Evolutionary conservation across 306 rosid species (phyloP), one percentile per base, ranked within the genome.

Genomic region (Datisca glomerata): DNA sequence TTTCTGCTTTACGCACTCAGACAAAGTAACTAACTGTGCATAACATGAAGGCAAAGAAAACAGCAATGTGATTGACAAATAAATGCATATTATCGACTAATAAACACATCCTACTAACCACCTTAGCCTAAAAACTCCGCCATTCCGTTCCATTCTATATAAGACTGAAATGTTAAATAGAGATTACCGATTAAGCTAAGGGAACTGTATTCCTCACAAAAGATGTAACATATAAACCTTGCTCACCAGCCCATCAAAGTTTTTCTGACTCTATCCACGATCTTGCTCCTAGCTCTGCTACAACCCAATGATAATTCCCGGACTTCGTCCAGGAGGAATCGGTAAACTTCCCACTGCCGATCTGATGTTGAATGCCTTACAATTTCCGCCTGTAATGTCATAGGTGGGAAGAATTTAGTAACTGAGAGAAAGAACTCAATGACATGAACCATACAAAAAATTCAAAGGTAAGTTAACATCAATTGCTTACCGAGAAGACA

Each of bases 281-380:
- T 71, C 71, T 69, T 68, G 60, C 67, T 61, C 59, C 87, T 80
- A 21, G 87, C 69, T 71, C 55, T 52, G 40, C 55, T 54, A 67
- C 75, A 66, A 18, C 45, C 72, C 60, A 80, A 55, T 0, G 75
- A 84, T 59, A 85, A 69, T 38, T 71, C 93, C 2, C 59, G 32
- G 42, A 63, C 67, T 47, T 85, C 96, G 6, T 80, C 79, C 75
- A 85, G 51, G 59, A 80, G 72, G 67, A 85, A 74, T 60, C 87
- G 61, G 76, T 85, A 85, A 1, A 80, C 85, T 68, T 85, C 93
- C 96, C 93, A 85, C 64, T 85, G 87, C 33, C 79, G 83, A 45
- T 59, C 74, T 50, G 58, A 56, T 8, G 93, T 71, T 32, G 81
- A 72, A 66, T 85, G 85, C 66, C 96, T 71, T 15, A 67, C 72